phyloP scores from a whole-genome alignment of 768 basidiomycete genomes.

The Tulasnella sp. region DNA sequence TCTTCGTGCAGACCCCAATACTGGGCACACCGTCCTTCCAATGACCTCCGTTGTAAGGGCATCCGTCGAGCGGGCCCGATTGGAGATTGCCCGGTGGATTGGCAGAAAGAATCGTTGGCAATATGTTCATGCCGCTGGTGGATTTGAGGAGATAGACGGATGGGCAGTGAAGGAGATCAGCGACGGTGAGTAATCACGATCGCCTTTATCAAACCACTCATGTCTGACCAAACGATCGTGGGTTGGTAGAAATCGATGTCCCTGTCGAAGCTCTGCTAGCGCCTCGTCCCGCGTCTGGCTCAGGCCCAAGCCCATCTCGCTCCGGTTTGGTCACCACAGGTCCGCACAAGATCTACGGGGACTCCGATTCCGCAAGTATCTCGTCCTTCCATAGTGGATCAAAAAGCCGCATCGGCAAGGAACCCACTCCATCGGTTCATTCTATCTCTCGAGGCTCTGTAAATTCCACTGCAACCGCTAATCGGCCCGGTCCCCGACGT shows the following conservation, averaged over 20 bases:
- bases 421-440: constrained; percentile 36
- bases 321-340: constrained; percentile 25
- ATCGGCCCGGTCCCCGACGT: not conserved
- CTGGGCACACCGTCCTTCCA: constrained; percentile 53
- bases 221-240: constrained; percentile 11
- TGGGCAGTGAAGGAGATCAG: constrained; percentile 88
- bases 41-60: constrained; percentile 62
- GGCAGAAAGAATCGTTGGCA: constrained; percentile 59
- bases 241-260: constrained; percentile 63
- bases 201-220: constrained; percentile 4
- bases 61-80: constrained; percentile 59
- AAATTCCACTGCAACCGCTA: not conserved
- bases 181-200: constrained; percentile 47
- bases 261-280: constrained; percentile 63
- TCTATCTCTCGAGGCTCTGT: constrained; percentile 35
- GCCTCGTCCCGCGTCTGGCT: constrained; percentile 33
- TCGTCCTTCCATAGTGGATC: constrained; percentile 41
- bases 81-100: constrained; percentile 65
- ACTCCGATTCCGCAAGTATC: constrained; percentile 38
- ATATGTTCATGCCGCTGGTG: constrained; percentile 61
- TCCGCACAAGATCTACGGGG: constrained; percentile 29
- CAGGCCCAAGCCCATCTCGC: constrained; percentile 21
- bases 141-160: constrained; percentile 72
- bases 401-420: constrained; percentile 18
- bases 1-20: constrained; percentile 54